Evolutionary conservation across 352 stramenopile species (phyloP).

Genomic region (Phytophthora hibernalis): DNA sequence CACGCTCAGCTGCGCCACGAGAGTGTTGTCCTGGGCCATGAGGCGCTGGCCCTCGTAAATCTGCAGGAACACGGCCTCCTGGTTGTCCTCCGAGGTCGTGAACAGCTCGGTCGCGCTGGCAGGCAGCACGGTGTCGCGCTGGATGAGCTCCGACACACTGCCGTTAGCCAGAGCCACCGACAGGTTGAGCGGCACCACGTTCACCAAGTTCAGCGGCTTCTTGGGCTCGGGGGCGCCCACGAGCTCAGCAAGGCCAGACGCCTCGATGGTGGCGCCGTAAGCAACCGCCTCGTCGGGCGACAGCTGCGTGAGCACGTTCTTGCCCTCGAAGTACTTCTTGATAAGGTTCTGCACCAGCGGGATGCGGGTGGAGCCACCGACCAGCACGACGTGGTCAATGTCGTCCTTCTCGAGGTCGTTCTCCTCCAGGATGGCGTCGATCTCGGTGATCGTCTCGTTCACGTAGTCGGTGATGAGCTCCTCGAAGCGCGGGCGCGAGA

Average conservation of each 20-base stretch:
- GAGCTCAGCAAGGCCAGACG: conserved; percentile 70
- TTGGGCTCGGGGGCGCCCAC: conserved; percentile 75
- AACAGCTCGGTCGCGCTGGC: conserved; percentile 84
- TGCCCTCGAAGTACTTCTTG: conserved; percentile 89
- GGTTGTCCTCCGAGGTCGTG: conserved; percentile 93
- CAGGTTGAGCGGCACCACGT: conserved; percentile 94
- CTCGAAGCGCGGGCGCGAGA: conserved; percentile 97
- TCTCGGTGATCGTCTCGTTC: conserved; percentile 91
- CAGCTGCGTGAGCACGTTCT: conserved; percentile 83
- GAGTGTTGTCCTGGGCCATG: conserved; percentile 97
- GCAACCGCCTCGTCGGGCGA: conserved; percentile 93
- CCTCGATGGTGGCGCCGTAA: conserved; percentile 89
- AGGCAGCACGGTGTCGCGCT: conserved; percentile 92
- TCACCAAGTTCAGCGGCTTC: conserved; percentile 80
- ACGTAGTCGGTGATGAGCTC: conserved; percentile 95
- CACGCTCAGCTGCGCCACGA: conserved; percentile 93
- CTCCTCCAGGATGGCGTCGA: conserved; percentile 83
- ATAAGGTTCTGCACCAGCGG: conserved; percentile 92
- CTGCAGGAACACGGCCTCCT: conserved; percentile 92
- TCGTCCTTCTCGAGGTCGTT: conserved; percentile 83
- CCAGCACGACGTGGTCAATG: conserved; percentile 97
- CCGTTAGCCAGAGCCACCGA: conserved; percentile 92
- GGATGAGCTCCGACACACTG: conserved; percentile 93
- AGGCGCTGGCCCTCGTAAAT: conserved; percentile 96
- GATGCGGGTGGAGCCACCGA: conserved; percentile 97